A percentile compares a stretch with the other conserved stretches of the same genome.
Conservation (phyloP, 108 stramenopile species). For the Skeletonema marinoi region DNA sequence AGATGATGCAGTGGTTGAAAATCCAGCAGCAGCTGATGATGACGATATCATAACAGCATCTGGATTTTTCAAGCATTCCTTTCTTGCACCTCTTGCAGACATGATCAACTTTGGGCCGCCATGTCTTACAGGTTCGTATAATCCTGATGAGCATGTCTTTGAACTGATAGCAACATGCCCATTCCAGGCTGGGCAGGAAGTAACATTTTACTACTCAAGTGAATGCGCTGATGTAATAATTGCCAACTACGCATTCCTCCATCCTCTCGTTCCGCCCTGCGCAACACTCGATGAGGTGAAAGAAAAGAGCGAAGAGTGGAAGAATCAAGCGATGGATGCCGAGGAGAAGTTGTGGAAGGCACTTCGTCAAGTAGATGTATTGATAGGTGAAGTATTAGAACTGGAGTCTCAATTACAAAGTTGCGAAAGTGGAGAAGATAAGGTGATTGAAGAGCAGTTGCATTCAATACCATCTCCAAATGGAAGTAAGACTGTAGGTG, state of each 20-base stretch:
- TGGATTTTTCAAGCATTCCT: conserved; percentile 57
- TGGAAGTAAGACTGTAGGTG: neutral
- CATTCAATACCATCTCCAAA: conserved; percentile 9
- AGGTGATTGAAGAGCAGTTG: neutral
- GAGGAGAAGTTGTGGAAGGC: conserved; percentile 42
- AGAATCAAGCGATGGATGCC: conserved; percentile 13
- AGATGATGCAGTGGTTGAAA: conserved; percentile 21
- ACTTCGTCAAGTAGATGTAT: conserved; percentile 34
- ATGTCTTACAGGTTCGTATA: conserved; percentile 79
- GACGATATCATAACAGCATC: neutral
- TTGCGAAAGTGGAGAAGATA: conserved; percentile 27
- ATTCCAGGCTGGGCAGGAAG: conserved; percentile 78
- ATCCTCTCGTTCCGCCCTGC: conserved; percentile 65
- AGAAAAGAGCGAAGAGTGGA: conserved; percentile 31
- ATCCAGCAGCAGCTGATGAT: conserved; percentile 26
- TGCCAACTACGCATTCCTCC: conserved; percentile 81
- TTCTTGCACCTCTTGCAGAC: conserved; percentile 85
- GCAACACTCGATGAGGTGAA: conserved; percentile 34
- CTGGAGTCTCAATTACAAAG: conserved; percentile 26
- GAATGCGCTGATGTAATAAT: conserved; percentile 80
- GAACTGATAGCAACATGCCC: conserved; percentile 78
- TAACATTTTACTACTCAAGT: conserved; percentile 85
- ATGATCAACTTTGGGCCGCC: conserved; percentile 87
- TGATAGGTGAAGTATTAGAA: conserved; percentile 45
- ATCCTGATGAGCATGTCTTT: conserved; percentile 64